phyloP scores from a whole-genome alignment of 1,139 yeast species.

The Yamadazyma oceani region DNA sequence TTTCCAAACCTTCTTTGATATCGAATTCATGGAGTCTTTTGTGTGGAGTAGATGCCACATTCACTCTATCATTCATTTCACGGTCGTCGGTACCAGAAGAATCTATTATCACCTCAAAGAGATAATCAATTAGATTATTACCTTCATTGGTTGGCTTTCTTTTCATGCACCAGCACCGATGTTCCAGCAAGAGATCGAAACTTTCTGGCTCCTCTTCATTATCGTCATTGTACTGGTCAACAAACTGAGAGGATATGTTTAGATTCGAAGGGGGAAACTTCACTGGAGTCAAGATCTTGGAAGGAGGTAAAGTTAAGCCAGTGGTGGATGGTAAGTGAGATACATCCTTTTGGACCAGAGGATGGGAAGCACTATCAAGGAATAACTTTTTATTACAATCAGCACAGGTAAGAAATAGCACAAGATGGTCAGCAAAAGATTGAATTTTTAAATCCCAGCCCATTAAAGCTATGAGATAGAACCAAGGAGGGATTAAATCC shows the following conservation, averaged over 20 bases:
- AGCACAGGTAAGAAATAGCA: conserved; percentile 34
- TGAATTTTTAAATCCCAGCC: conserved; percentile 43
- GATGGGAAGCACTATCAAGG: conserved; percentile 18
- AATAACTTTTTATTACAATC: conserved; percentile 40
- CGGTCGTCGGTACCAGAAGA: neutral
- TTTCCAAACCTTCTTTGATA: conserved; percentile 34
- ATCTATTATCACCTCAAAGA: conserved; percentile 21
- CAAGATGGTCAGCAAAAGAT: conserved; percentile 25
- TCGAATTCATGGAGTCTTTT: conserved; percentile 25
- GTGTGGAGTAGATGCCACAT: neutral
- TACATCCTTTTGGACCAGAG: conserved; percentile 7
- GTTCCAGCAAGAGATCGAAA: conserved; percentile 29
- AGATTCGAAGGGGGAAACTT: conserved; percentile 24
- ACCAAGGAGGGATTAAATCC: conserved; percentile 29
- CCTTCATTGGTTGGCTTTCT: conserved; percentile 12
- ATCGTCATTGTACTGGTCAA: conserved; percentile 11
- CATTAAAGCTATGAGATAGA: conserved; percentile 32
- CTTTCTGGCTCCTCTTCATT: conserved; percentile 19
- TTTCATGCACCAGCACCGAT: conserved; percentile 38
- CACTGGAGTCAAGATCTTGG: conserved; percentile 34
- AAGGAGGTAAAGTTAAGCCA: conserved; percentile 21
- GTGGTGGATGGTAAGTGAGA: conserved; percentile 9
- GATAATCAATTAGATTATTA: conserved; percentile 20
- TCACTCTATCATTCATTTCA: too few relatives aligned
- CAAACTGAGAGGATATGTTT: conserved; percentile 2